Conservation (phyloP, 1,139 yeast species). For the Petasospora fabianii region DNA sequence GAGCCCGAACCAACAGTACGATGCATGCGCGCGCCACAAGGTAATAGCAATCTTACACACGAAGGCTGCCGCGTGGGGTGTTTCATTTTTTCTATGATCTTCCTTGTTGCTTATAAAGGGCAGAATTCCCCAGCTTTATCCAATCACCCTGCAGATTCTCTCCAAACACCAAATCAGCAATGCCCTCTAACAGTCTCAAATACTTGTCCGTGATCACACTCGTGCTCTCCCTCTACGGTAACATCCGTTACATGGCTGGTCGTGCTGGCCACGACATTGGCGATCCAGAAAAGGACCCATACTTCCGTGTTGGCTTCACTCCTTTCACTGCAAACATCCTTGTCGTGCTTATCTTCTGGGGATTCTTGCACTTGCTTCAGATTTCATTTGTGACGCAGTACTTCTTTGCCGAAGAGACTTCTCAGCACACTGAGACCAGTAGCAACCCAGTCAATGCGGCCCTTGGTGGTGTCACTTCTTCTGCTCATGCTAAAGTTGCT, state of each 20-base stretch:
- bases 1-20: no score
- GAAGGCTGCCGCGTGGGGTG: neutral
- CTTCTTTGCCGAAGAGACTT: constrained; percentile 40
- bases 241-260: constrained; percentile 51
- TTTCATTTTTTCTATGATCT: neutral
- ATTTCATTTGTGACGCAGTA: constrained; percentile 48
- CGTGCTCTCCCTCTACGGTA: constrained; percentile 49
- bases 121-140: neutral
- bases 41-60: neutral
- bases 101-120: neutral
- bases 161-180: no score
- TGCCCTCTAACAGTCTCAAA: constrained; percentile 6
- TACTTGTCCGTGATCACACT: constrained; percentile 14
- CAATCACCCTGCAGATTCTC: no score
- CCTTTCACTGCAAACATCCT: constrained; percentile 65
- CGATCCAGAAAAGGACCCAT: constrained; percentile 41
- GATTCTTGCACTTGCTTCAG: constrained; percentile 49
- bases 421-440: constrained; percentile 12
- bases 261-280: constrained; percentile 34
- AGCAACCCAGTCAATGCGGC: constrained; percentile 10
- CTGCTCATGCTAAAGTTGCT: constrained; percentile 30
- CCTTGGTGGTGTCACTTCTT: constrained; percentile 7
- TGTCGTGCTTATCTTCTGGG: constrained; percentile 57
- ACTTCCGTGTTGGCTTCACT: constrained; percentile 45
- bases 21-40: no score